phyloP scores from a whole-genome alignment of 2,329 filamentous ascomycete genomes.

The Mycocentrospora acerina region DNA sequence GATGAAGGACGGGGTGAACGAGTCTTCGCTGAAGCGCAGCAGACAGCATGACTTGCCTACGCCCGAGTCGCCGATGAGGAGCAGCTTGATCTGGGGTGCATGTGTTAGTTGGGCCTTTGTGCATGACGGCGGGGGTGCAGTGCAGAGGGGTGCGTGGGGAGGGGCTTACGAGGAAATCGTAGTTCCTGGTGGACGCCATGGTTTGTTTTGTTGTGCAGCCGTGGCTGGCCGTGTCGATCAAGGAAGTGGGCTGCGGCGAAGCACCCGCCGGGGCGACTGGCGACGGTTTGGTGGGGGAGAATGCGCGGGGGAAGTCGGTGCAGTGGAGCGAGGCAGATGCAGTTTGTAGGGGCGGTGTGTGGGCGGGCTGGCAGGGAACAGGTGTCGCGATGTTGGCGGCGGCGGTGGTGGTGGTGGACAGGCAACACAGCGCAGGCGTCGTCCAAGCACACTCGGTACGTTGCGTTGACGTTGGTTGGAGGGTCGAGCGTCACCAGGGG shows the following conservation, averaged over 20 bases:
- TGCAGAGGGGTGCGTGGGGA: slow-evolving; percentile 5
- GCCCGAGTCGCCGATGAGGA: slow-evolving; percentile 94
- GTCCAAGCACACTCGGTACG: too few relatives aligned
- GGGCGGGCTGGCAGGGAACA: slow-evolving; percentile 9
- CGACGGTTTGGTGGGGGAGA: not conserved
- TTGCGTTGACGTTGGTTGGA: slow-evolving; percentile 13
- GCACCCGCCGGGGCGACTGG: slow-evolving; percentile 23
- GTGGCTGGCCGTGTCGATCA: slow-evolving; percentile 13
- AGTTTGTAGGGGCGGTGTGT: not conserved
- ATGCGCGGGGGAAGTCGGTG: slow-evolving; percentile 1
- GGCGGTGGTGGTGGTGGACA: not conserved
- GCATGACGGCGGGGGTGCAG: slow-evolving; percentile 1
- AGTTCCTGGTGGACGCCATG: slow-evolving; percentile 98
- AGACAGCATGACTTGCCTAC: slow-evolving; percentile 98
- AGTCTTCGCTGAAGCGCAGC: slow-evolving; percentile 95
- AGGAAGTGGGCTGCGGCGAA: slow-evolving; percentile 23
- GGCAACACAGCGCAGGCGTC: not conserved
- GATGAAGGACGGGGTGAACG: slow-evolving; percentile 96
- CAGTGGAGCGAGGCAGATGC: not conserved
- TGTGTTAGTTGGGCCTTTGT: slow-evolving; percentile 8
- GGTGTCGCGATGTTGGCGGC: not conserved
- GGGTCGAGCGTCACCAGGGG: slow-evolving; percentile 7
- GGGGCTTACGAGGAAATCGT: slow-evolving; percentile 88
- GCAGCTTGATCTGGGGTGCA: slow-evolving; percentile 78
- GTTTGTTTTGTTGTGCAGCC: slow-evolving; percentile 17